Evolutionary conservation across 305 asterid genomes (phyloP).

Genomic region (Ilex paraguariensis): DNA sequence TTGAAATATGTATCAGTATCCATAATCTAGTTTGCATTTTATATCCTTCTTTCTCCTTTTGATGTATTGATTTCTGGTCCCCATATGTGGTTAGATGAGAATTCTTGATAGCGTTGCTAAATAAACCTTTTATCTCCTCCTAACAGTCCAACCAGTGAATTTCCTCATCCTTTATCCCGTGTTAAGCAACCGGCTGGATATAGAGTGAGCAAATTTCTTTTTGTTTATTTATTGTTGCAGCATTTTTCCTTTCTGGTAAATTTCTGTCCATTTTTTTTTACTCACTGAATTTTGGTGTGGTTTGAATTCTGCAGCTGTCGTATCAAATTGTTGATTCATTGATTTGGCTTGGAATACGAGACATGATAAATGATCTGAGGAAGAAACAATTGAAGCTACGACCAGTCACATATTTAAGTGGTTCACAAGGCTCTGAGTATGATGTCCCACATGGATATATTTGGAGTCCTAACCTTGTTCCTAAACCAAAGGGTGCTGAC

Average conservation of each 20-base stretch:
- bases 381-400: slow-evolving; percentile 83
- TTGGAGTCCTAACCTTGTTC: slow-evolving; percentile 99
- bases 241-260: background rate
- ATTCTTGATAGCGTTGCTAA: slow-evolving; percentile 5
- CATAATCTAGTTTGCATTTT: too few relatives aligned
- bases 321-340: slow-evolving; percentile 93
- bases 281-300: background rate
- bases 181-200: slow-evolving; percentile 96
- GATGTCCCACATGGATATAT: slow-evolving; percentile 91
- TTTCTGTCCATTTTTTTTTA: background rate
- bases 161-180: slow-evolving; percentile 95
- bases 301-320: slow-evolving; percentile 69
- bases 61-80: background rate
- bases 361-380: slow-evolving; percentile 88
- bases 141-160: slow-evolving; percentile 59
- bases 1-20: too few relatives aligned
- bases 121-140: slow-evolving; percentile 11
- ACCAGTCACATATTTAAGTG: slow-evolving; percentile 89
- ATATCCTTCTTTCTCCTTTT: background rate
- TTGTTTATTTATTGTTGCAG: background rate
- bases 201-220: slow-evolving; percentile 45
- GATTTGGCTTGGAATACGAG: slow-evolving; percentile 97
- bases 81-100: background rate
- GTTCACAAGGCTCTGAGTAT: slow-evolving; percentile 80
- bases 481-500: slow-evolving; percentile 84